A percentile compares a stretch with the other conserved stretches of the same genome.
Evolutionary conservation across 2,329 filamentous ascomycete species (phyloP).

Genomic region (Microsporum ferrugineum): DNA sequence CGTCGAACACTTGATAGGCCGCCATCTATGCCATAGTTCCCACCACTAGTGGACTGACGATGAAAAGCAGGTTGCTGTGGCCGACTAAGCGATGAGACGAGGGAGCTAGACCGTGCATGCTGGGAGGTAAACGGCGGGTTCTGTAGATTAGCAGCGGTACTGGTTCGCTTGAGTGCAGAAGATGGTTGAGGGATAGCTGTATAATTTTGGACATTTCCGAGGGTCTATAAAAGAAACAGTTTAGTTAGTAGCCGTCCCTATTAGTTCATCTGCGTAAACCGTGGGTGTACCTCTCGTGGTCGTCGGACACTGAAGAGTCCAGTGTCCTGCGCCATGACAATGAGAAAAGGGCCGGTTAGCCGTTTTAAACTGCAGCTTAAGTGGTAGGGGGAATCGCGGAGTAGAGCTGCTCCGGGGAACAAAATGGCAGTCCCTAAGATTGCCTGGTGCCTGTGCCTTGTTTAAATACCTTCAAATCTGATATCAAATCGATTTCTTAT

Average conservation of each 20-base stretch:
- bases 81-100: slow-evolving; percentile 72
- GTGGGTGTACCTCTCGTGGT: slow-evolving; percentile 63
- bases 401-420: neutral
- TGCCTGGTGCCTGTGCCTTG: neutral
- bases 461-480: neutral
- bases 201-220: slow-evolving; percentile 72
- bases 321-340: slow-evolving; percentile 68
- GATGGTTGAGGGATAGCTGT: slow-evolving; percentile 79
- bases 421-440: neutral
- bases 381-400: neutral
- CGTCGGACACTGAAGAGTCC: slow-evolving; percentile 86
- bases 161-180: slow-evolving; percentile 88
- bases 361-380: neutral
- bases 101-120: slow-evolving; percentile 72
- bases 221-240: slow-evolving; percentile 44
- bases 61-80: slow-evolving; percentile 81
- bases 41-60: slow-evolving; percentile 61
- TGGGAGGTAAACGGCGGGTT: slow-evolving; percentile 54
- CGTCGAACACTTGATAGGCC: slow-evolving; percentile 74
- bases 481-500: neutral
- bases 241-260: neutral
- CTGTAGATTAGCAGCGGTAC: slow-evolving; percentile 58
- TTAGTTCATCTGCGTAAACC: neutral
- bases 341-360: neutral
- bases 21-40: slow-evolving; percentile 64